These are phyloP conservation scores for Pulveroboletus frians DNA, from an alignment of 768 basidiomycete species.

Conservation along the genomic window DNA sequence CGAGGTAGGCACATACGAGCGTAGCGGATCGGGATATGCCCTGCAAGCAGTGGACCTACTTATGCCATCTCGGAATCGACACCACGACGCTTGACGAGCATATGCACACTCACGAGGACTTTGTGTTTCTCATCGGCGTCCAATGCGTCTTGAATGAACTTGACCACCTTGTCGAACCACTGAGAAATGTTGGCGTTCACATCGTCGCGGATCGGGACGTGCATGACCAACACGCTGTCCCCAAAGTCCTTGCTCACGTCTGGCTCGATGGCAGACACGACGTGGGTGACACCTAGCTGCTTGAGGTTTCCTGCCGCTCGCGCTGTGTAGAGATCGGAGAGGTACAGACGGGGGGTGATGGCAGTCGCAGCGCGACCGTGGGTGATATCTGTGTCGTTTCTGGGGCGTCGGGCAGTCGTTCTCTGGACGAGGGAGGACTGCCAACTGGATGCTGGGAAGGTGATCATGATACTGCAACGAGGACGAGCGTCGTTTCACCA, in stretches of 20 bases:
- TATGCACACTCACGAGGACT: slow-evolving; percentile 42
- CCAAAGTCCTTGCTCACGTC: slow-evolving; percentile 24
- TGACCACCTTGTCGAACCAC: slow-evolving; percentile 46
- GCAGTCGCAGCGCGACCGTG: slow-evolving; percentile 23
- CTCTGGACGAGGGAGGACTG: slow-evolving; percentile 24
- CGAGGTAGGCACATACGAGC: slow-evolving; percentile 68
- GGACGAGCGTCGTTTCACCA: slow-evolving; percentile 6
- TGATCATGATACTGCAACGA: slow-evolving; percentile 21
- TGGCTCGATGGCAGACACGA: slow-evolving; percentile 59
- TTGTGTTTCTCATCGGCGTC: slow-evolving; percentile 37
- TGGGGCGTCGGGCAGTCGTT: slow-evolving; percentile 13
- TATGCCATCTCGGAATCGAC: not conserved
- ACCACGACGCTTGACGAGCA: not conserved
- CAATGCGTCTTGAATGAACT: slow-evolving; percentile 49
- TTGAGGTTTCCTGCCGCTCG: slow-evolving; percentile 41
- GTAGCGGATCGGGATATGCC: slow-evolving; percentile 75
- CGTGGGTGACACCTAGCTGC: slow-evolving; percentile 65
- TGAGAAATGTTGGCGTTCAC: slow-evolving; percentile 37
- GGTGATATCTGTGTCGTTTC: slow-evolving; percentile 1
- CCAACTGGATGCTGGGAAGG: slow-evolving; percentile 30
- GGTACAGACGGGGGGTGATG: slow-evolving; percentile 51
- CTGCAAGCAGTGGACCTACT: slow-evolving; percentile 70
- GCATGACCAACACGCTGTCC: slow-evolving; percentile 40
- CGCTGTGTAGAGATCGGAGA: slow-evolving; percentile 61
- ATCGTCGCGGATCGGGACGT: slow-evolving; percentile 46